These are phyloP conservation scores for Tillandsia fasciculata DNA, from an alignment of 176 grass and related monocot species.

Conservation along the genomic window DNA sequence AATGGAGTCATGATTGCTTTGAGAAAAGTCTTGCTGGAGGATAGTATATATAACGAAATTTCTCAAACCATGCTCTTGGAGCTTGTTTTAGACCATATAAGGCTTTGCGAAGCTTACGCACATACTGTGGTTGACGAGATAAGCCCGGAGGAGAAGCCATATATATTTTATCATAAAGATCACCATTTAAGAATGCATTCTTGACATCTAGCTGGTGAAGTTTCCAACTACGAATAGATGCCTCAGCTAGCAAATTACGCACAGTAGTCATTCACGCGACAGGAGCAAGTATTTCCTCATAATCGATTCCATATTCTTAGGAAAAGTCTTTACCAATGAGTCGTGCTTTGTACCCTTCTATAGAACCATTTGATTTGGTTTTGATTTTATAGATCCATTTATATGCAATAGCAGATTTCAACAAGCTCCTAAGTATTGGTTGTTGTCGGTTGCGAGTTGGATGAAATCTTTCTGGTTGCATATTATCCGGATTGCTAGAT, in stretches of 20 bases:
- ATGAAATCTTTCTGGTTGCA: neutral
- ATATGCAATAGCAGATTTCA: neutral
- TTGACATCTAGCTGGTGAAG: neutral
- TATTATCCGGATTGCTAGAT: no score
- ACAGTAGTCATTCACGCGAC: neutral
- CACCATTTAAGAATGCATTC: no score
- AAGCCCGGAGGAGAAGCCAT: neutral
- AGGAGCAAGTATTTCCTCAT: neutral
- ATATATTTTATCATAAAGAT: no score
- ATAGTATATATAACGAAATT: neutral
- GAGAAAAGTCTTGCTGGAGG: neutral
- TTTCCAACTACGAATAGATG: neutral
- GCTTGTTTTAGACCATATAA: neutral
- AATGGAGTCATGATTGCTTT: no score
- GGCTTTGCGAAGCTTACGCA: neutral
- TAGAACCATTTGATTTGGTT: neutral
- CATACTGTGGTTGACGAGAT: neutral
- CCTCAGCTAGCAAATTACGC: neutral
- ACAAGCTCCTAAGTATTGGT: neutral
- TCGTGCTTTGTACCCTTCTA: neutral
- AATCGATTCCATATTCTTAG: neutral
- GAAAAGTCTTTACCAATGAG: neutral
- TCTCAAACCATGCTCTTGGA: neutral
- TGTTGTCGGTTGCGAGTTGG: neutral
- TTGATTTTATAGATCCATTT: neutral